Evolutionary conservation across 176 grass and related monocot genomes (phyloP).

Genomic region (Paspalum vaginatum): DNA sequence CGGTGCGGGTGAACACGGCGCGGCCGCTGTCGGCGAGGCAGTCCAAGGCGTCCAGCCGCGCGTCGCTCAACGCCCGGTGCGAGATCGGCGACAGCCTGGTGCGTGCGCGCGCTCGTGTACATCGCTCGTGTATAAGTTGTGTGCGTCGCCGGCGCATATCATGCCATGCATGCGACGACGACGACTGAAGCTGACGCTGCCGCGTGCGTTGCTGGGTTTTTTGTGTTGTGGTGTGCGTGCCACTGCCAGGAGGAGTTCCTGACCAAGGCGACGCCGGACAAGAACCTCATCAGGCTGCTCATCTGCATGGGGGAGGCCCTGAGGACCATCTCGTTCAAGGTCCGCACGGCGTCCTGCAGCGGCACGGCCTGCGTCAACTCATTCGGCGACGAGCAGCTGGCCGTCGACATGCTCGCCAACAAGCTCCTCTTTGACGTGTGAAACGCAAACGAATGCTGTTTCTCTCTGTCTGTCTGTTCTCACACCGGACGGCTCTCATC

Average conservation of each 20-base stretch:
- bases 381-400: conserved; percentile 96
- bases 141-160: too few species aligned
- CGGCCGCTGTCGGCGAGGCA: conserved; percentile 42
- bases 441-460: not conserved
- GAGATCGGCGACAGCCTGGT: conserved; percentile 93
- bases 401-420: conserved; percentile 90
- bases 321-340: conserved; percentile 96
- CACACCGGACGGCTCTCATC: not conserved
- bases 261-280: conserved; percentile 83
- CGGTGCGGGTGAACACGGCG: conserved; percentile 51
- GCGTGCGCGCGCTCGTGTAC: not conserved
- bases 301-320: conserved; percentile 95
- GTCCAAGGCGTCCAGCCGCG: conserved; percentile 46
- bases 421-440: conserved; percentile 89
- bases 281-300: conserved; percentile 89
- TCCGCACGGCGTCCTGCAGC: conserved; percentile 83
- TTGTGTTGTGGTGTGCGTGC: not conserved
- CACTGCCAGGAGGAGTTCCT: conserved; percentile 87
- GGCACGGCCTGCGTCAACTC: conserved; percentile 94
- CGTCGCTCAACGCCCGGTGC: conserved; percentile 65
- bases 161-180: not conserved
- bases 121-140: too few species aligned
- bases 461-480: not conserved
- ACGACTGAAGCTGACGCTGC: not conserved
- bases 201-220: too few species aligned